Conservation (phyloP, 2,329 filamentous ascomycete species). For the Colletotrichum salicis region DNA sequence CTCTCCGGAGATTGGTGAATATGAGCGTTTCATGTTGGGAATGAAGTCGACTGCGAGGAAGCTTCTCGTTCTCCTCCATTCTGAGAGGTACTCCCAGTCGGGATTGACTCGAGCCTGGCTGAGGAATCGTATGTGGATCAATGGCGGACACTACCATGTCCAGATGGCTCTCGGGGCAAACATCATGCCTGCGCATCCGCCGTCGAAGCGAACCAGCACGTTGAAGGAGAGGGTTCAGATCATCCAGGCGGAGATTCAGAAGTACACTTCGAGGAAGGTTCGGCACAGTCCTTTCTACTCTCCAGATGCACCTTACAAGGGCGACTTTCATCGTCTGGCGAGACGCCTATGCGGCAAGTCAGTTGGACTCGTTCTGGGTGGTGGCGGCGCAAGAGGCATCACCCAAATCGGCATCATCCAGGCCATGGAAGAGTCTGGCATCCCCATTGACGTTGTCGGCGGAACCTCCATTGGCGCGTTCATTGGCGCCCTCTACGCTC, state of each 20-base stretch:
- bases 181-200: constrained; percentile 79
- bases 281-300: constrained; percentile 90
- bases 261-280: constrained; percentile 95
- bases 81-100: constrained; percentile 85
- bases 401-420: constrained; percentile 94
- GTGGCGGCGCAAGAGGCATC: constrained; percentile 91
- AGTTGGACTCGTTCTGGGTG: constrained; percentile 91
- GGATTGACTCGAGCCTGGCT: constrained; percentile 91
- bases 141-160: constrained; percentile 95
- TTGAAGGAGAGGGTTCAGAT: constrained; percentile 95
- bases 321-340: constrained; percentile 94
- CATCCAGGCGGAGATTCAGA: constrained; percentile 95
- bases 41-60: constrained; percentile 98
- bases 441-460: constrained; percentile 94
- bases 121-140: constrained; percentile 95
- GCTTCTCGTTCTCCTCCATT: constrained; percentile 87
- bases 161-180: constrained; percentile 91
- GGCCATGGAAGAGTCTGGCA: constrained; percentile 93
- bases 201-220: constrained; percentile 81
- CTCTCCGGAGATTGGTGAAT: constrained; percentile 91
- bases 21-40: constrained; percentile 93
- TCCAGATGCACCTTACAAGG: constrained; percentile 91
- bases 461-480: constrained; percentile 97
- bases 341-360: constrained; percentile 92
- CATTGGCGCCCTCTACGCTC: constrained; percentile 93